Evolutionary conservation across 169 alveolate genomes (phyloP).

Genomic region (Plasmodium gallinaceum): DNA sequence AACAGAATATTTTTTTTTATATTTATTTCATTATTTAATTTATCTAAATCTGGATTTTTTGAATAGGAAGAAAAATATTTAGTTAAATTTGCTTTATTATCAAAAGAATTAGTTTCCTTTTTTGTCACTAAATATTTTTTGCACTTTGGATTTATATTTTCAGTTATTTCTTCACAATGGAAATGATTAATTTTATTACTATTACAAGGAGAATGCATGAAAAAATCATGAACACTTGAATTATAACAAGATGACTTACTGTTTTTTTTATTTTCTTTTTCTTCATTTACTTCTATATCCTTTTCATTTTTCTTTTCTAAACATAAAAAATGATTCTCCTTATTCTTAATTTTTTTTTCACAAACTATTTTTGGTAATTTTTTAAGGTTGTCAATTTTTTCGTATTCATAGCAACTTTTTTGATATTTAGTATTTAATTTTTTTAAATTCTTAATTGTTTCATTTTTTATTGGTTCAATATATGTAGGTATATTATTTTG

Average conservation of each 20-base stretch:
- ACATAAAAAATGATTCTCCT: too few relatives aligned
- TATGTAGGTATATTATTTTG: slow-evolving; percentile 24
- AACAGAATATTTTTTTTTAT: slow-evolving; percentile 6
- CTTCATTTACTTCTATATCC: not conserved
- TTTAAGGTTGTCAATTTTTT: slow-evolving; percentile 3
- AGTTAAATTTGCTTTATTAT: slow-evolving; percentile 12
- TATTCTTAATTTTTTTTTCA: not conserved
- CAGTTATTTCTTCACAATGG: not conserved
- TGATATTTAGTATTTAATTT: slow-evolving; percentile 7
- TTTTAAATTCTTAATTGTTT: slow-evolving; percentile 21
- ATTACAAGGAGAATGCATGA: slow-evolving; percentile 6
- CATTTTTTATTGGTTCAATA: slow-evolving; percentile 1
- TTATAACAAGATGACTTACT: slow-evolving; percentile 16
- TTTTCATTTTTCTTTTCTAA: too few relatives aligned
- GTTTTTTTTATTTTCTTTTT: slow-evolving; percentile 4
- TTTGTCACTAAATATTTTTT: slow-evolving; percentile 7
- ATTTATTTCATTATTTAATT: not conserved
- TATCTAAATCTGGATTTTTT: slow-evolving; percentile 1
- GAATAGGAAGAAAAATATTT: slow-evolving; percentile 4
- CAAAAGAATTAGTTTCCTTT: slow-evolving; percentile 4
- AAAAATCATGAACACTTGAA: slow-evolving; percentile 26
- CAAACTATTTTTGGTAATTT: not conserved
- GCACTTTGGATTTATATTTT: not conserved
- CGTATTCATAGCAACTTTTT: slow-evolving; percentile 1
- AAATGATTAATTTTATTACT: not conserved